Evolutionary conservation across 1,139 yeast species (phyloP).

Genomic region (Sugiyamaella novakii): DNA sequence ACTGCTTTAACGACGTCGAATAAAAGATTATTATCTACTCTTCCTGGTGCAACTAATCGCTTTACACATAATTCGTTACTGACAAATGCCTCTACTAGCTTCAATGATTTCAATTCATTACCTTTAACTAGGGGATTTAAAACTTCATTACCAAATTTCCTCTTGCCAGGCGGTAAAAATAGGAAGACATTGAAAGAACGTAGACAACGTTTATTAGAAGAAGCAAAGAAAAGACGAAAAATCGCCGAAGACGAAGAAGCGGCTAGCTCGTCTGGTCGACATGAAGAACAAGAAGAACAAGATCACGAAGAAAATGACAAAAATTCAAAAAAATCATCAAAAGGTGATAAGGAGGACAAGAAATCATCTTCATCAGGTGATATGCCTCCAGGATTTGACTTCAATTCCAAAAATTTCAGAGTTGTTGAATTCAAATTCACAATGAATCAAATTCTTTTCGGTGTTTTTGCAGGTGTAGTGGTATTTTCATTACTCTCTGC

Average conservation of each 20-base stretch:
- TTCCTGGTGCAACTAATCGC: background rate
- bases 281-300: conserved; percentile 7
- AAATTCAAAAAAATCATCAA: conserved; percentile 11
- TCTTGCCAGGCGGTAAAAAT: conserved; percentile 10
- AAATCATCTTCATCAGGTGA: conserved; percentile 11
- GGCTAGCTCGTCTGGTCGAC: background rate
- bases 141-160: conserved; percentile 6
- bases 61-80: background rate
- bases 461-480: conserved; percentile 34
- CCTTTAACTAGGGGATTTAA: conserved; percentile 11
- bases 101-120: background rate
- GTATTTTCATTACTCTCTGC: conserved; percentile 36
- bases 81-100: background rate
- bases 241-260: background rate
- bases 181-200: conserved; percentile 14
- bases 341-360: conserved; percentile 15
- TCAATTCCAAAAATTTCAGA: conserved; percentile 28
- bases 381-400: conserved; percentile 31
- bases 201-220: conserved; percentile 15
- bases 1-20: background rate
- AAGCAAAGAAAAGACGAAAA: conserved; percentile 11
- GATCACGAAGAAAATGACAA: conserved; percentile 15
- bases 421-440: conserved; percentile 32
- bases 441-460: conserved; percentile 38
- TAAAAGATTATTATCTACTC: background rate